Conservation (phyloP, 306 rosid species). For the Gastrolobium villosum region DNA sequence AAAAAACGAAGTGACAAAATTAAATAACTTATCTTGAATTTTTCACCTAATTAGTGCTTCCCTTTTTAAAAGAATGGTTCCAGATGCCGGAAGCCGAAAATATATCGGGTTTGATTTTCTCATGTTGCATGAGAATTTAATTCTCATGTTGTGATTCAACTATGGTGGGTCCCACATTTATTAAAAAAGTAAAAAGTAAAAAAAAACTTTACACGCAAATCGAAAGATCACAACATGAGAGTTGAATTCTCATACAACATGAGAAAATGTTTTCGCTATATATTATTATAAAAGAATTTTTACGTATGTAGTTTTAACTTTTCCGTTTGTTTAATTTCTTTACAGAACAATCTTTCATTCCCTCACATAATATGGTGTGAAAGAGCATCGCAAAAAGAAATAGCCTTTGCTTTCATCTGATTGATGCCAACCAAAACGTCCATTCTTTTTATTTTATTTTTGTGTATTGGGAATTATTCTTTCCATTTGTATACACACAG, state of each 20-base stretch:
- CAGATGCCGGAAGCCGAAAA: slow-evolving; percentile 32
- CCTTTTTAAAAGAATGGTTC: not conserved
- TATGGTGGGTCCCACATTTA: no score
- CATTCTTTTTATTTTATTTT: slow-evolving; percentile 35
- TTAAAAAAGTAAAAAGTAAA: no score
- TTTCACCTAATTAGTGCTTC: slow-evolving; percentile 12
- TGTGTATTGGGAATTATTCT: slow-evolving; percentile 41
- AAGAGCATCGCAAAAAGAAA: slow-evolving; percentile 38
- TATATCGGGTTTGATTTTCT: no score
- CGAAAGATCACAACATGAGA: no score
- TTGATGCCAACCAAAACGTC: slow-evolving; percentile 45
- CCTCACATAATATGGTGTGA: not conserved
- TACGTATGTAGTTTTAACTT: slow-evolving; percentile 2
- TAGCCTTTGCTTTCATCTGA: slow-evolving; percentile 24
- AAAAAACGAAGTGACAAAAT: slow-evolving; percentile 27
- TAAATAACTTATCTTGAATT: not conserved
- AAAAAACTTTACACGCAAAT: no score
- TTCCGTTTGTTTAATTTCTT: no score
- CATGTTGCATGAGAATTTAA: no score
- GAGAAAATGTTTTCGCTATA: no score
- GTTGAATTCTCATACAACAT: no score
- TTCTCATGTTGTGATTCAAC: no score
- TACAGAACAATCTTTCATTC: slow-evolving; percentile 15
- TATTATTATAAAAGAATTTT: not conserved
- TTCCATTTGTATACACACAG: slow-evolving; percentile 39